A percentile compares a stretch with the other conserved stretches of the same genome.
phyloP scores from a whole-genome alignment of 1,284 basidiomycete genomes.

The Hymenochaete sp. region DNA sequence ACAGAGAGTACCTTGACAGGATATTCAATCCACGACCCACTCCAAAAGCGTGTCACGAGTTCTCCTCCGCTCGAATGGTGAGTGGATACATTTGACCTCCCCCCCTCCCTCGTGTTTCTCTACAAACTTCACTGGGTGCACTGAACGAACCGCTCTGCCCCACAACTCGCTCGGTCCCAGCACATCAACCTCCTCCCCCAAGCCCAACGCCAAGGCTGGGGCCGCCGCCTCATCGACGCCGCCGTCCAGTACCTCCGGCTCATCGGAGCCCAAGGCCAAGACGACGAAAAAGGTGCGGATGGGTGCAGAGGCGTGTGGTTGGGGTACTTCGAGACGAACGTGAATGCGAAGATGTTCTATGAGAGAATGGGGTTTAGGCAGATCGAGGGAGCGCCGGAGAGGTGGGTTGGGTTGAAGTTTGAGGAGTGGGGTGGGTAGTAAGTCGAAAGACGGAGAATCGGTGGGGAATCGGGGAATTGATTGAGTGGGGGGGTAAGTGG shows the following conservation, averaged over 20 bases:
- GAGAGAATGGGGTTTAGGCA: slow-evolving; percentile 43
- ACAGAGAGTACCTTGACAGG: slow-evolving; percentile 40
- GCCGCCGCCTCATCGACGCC: slow-evolving; percentile 43
- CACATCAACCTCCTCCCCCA: slow-evolving; percentile 57
- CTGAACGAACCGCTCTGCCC: background rate
- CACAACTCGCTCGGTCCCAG: slow-evolving; percentile 2
- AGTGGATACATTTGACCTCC: background rate
- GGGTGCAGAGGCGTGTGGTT: slow-evolving; percentile 58
- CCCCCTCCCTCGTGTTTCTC: background rate
- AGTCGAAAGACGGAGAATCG: too few species aligned
- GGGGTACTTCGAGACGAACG: slow-evolving; percentile 51
- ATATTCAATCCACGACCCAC: slow-evolving; percentile 42
- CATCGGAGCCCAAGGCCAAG: too few species aligned
- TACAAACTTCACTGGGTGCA: background rate
- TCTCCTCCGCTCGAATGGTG: slow-evolving; percentile 50
- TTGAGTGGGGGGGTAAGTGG: too few species aligned
- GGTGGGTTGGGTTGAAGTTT: slow-evolving; percentile 35
- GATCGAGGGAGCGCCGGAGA: slow-evolving; percentile 39
- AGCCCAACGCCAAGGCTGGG: slow-evolving; percentile 57
- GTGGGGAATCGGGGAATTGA: too few species aligned
- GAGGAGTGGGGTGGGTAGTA: too few species aligned
- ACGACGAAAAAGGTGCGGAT: slow-evolving; percentile 28
- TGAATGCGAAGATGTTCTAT: slow-evolving; percentile 49
- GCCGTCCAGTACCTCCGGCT: slow-evolving; percentile 41
- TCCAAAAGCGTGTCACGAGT: slow-evolving; percentile 39